These are phyloP conservation scores for Cystofilobasidium macerans DNA, from an alignment of 768 basidiomycete genomes.

Conservation along the genomic window DNA sequence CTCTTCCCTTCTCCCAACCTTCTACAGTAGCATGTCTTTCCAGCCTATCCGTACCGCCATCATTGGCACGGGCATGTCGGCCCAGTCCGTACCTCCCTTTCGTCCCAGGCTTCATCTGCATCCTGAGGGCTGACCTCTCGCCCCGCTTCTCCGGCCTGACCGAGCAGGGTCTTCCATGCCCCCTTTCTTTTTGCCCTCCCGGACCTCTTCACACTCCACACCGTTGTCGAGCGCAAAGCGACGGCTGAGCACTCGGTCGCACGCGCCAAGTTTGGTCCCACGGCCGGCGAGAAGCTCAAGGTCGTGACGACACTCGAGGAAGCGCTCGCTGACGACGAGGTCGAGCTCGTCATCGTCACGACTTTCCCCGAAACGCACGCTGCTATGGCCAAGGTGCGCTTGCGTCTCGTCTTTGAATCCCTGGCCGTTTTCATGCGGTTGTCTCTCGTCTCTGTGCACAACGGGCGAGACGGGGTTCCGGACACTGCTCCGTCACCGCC, in stretches of 20 bases:
- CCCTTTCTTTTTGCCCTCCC: slow-evolving; percentile 67
- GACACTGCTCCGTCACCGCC: too few relatives aligned
- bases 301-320: slow-evolving; percentile 54
- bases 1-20: neutral
- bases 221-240: slow-evolving; percentile 67
- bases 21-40: too few relatives aligned
- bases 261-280: slow-evolving; percentile 53
- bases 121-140: neutral
- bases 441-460: neutral
- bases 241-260: slow-evolving; percentile 52
- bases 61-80: slow-evolving; percentile 61
- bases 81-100: neutral
- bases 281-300: slow-evolving; percentile 42
- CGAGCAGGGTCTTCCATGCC: slow-evolving; percentile 61
- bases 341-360: slow-evolving; percentile 53
- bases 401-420: neutral
- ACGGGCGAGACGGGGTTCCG: too few relatives aligned
- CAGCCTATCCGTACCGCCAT: slow-evolving; percentile 57
- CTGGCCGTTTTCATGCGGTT: neutral
- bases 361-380: slow-evolving; percentile 70
- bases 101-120: neutral
- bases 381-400: slow-evolving; percentile 47
- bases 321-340: slow-evolving; percentile 51
- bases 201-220: slow-evolving; percentile 55
- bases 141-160: neutral